phyloP scores from a whole-genome alignment of 2,329 filamentous ascomycete species.

The Venturia aucupariae region DNA sequence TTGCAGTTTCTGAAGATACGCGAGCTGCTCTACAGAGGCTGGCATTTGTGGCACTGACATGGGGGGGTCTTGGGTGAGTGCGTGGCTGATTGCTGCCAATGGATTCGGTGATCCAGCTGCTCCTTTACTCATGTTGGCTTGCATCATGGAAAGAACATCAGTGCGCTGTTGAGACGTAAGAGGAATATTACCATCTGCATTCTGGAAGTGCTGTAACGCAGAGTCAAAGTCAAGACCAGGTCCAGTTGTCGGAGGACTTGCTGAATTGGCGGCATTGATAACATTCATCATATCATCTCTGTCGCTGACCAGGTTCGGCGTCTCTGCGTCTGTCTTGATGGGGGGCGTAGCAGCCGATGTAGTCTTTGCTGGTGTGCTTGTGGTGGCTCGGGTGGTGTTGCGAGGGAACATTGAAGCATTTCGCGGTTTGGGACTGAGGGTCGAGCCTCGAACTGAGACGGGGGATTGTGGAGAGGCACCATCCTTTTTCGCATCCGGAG shows the following conservation, averaged over 20 bases:
- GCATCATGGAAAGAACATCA: conserved; percentile 38
- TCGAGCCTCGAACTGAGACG: conserved; percentile 1
- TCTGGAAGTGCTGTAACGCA: conserved; percentile 39
- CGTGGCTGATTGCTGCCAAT: conserved; percentile 37
- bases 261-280: conserved; percentile 37
- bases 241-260: conserved; percentile 22
- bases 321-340: conserved; percentile 33
- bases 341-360: conserved; percentile 21
- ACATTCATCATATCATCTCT: conserved; percentile 43
- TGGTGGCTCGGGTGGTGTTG: not conserved
- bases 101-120: not conserved
- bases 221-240: conserved; percentile 37
- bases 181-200: conserved; percentile 35
- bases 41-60: conserved; percentile 50
- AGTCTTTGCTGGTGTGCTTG: not conserved
- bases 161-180: conserved; percentile 39
- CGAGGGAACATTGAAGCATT: conserved; percentile 7
- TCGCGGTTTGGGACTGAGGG: conserved; percentile 8
- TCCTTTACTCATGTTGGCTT: conserved; percentile 10
- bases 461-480: not conserved
- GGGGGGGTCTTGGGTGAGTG: conserved; percentile 46
- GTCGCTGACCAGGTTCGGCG: conserved; percentile 29
- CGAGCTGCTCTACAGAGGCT: conserved; percentile 58
- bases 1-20: conserved; percentile 69
- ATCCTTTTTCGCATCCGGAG: conserved; percentile 9